Conservation (phyloP, 495 filamentous ascomycete genomes). For the Neurospora sp. region DNA sequence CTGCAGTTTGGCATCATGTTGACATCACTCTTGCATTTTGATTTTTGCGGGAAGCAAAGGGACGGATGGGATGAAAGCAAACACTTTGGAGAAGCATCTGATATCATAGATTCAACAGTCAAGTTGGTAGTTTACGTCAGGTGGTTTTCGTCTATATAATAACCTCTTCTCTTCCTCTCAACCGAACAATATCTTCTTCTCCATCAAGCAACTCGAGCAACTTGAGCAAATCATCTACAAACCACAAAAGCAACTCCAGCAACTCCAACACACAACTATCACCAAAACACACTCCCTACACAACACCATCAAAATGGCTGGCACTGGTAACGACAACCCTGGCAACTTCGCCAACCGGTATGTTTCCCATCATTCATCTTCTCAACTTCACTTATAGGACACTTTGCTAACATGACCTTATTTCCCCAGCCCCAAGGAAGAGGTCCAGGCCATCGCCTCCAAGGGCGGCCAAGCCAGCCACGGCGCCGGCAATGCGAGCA, state of each 20-base stretch:
- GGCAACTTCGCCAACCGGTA: slow-evolving; percentile 54
- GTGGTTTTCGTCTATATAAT: not conserved
- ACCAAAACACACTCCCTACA: not conserved
- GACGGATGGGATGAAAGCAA: not conserved
- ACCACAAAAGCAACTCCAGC: not conserved
- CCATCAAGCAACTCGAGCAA: not conserved
- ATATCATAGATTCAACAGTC: not conserved
- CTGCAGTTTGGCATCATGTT: not conserved
- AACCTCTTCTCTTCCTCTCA: not conserved
- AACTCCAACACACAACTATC: not conserved
- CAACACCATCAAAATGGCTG: not conserved
- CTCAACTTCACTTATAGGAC: not conserved
- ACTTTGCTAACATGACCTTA: not conserved
- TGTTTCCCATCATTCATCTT: not conserved
- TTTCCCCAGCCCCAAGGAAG: slow-evolving; percentile 35
- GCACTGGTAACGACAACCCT: slow-evolving; percentile 40
- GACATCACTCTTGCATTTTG: not conserved
- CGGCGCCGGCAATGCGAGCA: slow-evolving; percentile 4
- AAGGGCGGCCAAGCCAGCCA: slow-evolving; percentile 41
- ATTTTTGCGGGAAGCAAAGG: not conserved
- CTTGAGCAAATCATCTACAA: not conserved
- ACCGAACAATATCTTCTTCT: not conserved
- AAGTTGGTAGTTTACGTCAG: not conserved
- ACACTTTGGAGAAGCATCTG: not conserved
- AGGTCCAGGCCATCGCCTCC: slow-evolving; percentile 44